Base-by-base conservation (phyloP, 148 eudicot species). In the Bassia scoparia region DNA sequence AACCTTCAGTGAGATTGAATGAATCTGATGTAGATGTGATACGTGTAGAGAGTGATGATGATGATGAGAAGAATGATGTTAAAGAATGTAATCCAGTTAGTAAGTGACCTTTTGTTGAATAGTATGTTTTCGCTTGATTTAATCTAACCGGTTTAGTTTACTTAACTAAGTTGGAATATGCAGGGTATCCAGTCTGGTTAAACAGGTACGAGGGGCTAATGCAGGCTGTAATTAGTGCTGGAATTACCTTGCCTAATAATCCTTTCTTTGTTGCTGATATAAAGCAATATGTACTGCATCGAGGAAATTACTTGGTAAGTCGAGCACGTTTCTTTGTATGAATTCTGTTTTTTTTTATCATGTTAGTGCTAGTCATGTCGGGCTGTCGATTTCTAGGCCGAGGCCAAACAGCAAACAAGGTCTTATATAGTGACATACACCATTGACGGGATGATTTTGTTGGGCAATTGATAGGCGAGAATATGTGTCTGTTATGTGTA, bases 261-360 rank as follows among this genome's bases (percentile, higher is more conserved):
- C 79, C 79, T 44, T 76, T 59, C 69, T 76, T 68, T 50, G 74
- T 69, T 44, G 49, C 49, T 60, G 21, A 12, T 4, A 35, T 76
- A 0, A 59, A 23, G 30, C 20, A 18, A 15, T 76, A 58, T 68
- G 7, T 18, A 33, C 33, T 76, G 67, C 1, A 17, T 7, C 10
- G 13, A 1, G 30, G 68, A 31, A 27, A 31, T 29, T 49, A 7
- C 59, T 34, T 76, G 79, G 79, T 61, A 24, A n/a, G n/a, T n/a
- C n/a, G n/a, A 60, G 79, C 27, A 2, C 11, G n/a, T 29, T 8
- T 20, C 5, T 37, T 1, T 33, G 2, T 35, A 1, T 5, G 9
- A 20, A 11, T 11, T 29, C 29, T 24, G 1, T 34, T n/a, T 21
- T 26, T 27, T 10, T 6, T 41, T 41, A 41, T 41, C 11, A 41